These are phyloP conservation scores for Umbelopsis sp. DNA, from an alignment of 192 early-diverging fungal genomes.

Conservation along the genomic window DNA sequence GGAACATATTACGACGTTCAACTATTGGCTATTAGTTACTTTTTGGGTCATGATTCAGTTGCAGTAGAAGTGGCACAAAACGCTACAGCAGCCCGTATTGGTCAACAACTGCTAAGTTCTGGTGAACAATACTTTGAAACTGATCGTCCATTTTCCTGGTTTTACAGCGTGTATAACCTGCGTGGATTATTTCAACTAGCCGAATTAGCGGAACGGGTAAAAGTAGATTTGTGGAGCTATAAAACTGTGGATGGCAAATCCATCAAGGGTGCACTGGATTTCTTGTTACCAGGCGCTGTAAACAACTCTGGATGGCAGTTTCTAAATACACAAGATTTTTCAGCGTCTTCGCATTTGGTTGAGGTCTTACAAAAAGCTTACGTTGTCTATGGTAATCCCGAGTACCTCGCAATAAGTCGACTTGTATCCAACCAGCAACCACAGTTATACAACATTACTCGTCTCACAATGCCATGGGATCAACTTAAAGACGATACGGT, in stretches of 20 bases:
- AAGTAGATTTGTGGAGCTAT: constrained; percentile 45
- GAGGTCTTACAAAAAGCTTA: constrained; percentile 52
- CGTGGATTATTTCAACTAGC: constrained; percentile 46
- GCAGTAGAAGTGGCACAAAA: constrained; percentile 29
- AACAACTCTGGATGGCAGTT: constrained; percentile 49
- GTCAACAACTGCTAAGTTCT: constrained; percentile 32
- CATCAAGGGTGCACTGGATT: constrained; percentile 53
- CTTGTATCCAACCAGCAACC: constrained; percentile 18
- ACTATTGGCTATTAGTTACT: constrained; percentile 43
- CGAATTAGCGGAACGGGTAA: constrained; percentile 38
- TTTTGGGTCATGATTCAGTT: constrained; percentile 38
- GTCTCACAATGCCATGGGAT: constrained; percentile 15
- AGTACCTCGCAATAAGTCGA: constrained; percentile 40
- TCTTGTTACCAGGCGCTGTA: constrained; percentile 50
- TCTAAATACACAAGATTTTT: constrained; percentile 46
- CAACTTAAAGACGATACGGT: not conserved
- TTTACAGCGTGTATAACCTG: constrained; percentile 52
- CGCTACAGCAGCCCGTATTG: constrained; percentile 43
- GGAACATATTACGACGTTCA: constrained; percentile 59
- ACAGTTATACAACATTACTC: constrained; percentile 12
- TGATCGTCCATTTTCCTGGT: constrained; percentile 49
- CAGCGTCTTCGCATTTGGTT: constrained; percentile 38
- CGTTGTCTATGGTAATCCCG: constrained; percentile 47
- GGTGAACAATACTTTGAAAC: constrained; percentile 49
- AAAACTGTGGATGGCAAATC: constrained; percentile 43